These are phyloP conservation scores for Eucalyptus curtisii DNA, from an alignment of 345 rosid genomes.

Conservation along the genomic window DNA sequence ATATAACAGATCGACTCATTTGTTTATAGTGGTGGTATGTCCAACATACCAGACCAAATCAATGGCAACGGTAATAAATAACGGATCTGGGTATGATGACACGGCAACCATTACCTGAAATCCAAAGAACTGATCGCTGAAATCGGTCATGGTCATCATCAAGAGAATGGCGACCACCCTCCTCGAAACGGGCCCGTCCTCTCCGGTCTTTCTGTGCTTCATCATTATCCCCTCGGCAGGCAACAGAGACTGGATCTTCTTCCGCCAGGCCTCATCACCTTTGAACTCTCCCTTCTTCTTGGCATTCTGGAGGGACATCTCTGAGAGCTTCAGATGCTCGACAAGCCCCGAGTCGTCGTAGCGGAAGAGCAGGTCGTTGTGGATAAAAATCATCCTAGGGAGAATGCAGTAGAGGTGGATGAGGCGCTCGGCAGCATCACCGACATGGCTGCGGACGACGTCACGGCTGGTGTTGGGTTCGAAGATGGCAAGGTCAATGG, in stretches of 20 bases:
- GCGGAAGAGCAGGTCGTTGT: conserved; percentile 64
- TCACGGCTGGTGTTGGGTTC: conserved; percentile 76
- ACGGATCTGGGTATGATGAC: not conserved
- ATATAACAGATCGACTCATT: not conserved
- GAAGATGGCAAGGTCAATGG: conserved; percentile 76
- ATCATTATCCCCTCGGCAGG: conserved; percentile 45
- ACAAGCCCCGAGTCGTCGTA: conserved; percentile 58
- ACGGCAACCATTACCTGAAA: not conserved
- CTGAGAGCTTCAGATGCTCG: conserved; percentile 43
- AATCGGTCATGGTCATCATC: conserved; percentile 80
- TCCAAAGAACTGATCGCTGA: conserved; percentile 76
- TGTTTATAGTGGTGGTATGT: not conserved
- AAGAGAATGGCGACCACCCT: conserved; percentile 55
- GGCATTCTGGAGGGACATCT: conserved; percentile 39
- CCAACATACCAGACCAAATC: not conserved
- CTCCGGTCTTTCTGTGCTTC: conserved; percentile 68
- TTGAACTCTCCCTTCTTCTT: conserved; percentile 45
- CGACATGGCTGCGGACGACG: conserved; percentile 66
- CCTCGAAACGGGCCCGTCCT: conserved; percentile 49
- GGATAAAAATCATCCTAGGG: conserved; percentile 61
- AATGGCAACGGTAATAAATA: not conserved
- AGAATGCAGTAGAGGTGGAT: conserved; percentile 73
- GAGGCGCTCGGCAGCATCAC: conserved; percentile 67
- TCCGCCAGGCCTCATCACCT: conserved; percentile 68
- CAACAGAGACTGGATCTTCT: conserved; percentile 40